phyloP scores from a whole-genome alignment of 2,329 filamentous ascomycete species.

The Nakataea oryzae region DNA sequence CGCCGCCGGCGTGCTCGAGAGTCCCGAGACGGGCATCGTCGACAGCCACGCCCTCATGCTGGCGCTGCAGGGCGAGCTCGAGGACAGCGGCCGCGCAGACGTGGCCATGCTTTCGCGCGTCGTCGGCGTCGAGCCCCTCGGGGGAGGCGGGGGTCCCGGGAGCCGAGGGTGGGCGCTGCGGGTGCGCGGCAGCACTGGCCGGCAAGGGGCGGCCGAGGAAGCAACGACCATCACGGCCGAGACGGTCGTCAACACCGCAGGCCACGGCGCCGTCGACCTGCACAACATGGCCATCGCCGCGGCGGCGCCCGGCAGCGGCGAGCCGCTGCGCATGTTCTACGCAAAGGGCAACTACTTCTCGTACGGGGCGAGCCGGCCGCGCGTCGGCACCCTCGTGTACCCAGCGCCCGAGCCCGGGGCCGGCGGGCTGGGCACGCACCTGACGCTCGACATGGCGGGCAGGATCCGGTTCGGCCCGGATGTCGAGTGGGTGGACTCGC shows the following conservation, averaged over 20 bases:
- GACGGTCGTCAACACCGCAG: constrained; percentile 76
- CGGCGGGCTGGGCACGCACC: constrained; percentile 81
- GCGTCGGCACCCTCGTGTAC: constrained; percentile 68
- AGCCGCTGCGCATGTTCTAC: constrained; percentile 54
- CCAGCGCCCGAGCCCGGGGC: constrained; percentile 74
- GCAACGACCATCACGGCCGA: constrained; percentile 57
- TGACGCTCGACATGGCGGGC: constrained; percentile 81
- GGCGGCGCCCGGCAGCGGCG: constrained; percentile 2
- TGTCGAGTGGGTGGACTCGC: constrained; percentile 77
- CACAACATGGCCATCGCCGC: constrained; percentile 70
- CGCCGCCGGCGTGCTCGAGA: constrained; percentile 66
- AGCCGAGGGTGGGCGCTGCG: constrained; percentile 63
- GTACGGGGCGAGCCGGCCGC: constrained; percentile 56
- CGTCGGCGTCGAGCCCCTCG: constrained; percentile 41
- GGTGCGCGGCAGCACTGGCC: constrained; percentile 33
- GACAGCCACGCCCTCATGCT: constrained; percentile 82
- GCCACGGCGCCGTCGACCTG: constrained; percentile 63
- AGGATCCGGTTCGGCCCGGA: constrained; percentile 88
- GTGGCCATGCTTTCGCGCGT: constrained; percentile 62
- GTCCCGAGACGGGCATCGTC: constrained; percentile 77
- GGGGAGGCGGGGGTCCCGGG: constrained; percentile 34
- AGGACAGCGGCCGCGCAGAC: constrained; percentile 60
- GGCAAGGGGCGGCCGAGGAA: constrained; percentile 16
- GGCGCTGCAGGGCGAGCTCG: constrained; percentile 64
- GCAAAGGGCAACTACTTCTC: constrained; percentile 96